Evolutionary conservation across 306 rosid genomes (phyloP).

Genomic region (Cucurbita ficifolia): DNA sequence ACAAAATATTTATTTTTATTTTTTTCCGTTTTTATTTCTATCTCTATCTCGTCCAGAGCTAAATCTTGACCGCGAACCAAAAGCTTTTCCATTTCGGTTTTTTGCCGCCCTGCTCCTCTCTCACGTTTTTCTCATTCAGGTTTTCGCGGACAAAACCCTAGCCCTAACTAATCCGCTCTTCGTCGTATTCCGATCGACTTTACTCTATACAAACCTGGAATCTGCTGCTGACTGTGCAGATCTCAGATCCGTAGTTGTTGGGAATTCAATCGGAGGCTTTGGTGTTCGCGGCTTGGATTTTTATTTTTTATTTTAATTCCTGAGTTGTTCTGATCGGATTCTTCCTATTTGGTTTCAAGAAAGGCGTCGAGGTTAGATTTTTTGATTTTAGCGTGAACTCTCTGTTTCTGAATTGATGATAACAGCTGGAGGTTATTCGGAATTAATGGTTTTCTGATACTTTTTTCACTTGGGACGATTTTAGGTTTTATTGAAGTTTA

Average conservation of each 20-base stretch:
- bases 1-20: background rate
- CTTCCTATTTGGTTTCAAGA: background rate
- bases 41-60: slow-evolving; percentile 29
- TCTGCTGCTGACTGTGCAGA: slow-evolving; percentile 7
- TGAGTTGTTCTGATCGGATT: background rate
- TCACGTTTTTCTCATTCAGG: background rate
- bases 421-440: slow-evolving; percentile 5
- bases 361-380: slow-evolving; percentile 15
- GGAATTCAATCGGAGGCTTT: slow-evolving; percentile 13
- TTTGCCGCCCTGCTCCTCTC: slow-evolving; percentile 41
- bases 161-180: slow-evolving; percentile 14
- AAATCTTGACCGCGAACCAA: slow-evolving; percentile 64
- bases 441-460: background rate
- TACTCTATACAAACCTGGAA: slow-evolving; percentile 2
- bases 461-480: background rate
- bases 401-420: background rate
- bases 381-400: background rate
- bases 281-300: background rate
- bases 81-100: slow-evolving; percentile 33
- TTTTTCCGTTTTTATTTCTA: background rate
- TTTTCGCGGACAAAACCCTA: slow-evolving; percentile 55
- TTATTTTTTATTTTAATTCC: background rate
- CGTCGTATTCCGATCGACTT: slow-evolving; percentile 6
- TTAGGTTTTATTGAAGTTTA: background rate
- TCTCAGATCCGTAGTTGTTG: slow-evolving; percentile 37